Conservation (phyloP, 2,329 filamentous ascomycete genomes). For the Hypoxylon sp. region DNA sequence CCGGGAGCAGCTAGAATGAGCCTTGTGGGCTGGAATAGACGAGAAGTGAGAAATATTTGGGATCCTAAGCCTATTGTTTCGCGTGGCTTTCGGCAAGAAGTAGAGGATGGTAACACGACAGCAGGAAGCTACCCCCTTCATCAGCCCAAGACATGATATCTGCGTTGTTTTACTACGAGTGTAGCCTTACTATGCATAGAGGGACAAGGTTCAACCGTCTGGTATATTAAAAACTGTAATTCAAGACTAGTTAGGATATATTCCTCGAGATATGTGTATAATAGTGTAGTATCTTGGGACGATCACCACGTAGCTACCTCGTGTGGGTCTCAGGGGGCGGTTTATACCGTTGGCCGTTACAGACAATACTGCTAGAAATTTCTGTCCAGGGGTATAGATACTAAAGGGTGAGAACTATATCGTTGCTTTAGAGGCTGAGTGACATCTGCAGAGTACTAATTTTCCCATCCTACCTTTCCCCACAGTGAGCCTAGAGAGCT, state of each 20-base stretch:
- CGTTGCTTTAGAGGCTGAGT: not conserved
- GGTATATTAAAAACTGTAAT: conserved; percentile 5
- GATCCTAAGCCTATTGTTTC: not conserved
- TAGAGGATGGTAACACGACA: conserved; percentile 18
- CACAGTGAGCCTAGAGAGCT: not conserved
- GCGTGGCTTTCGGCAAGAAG: conserved; percentile 4
- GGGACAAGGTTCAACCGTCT: conserved; percentile 1
- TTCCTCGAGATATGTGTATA: conserved; percentile 12
- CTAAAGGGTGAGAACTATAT: not conserved
- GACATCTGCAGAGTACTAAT: not conserved
- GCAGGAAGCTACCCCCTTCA: not conserved
- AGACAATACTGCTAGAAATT: conserved; percentile 1
- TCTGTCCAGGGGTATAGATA: not conserved
- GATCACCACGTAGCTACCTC: not conserved
- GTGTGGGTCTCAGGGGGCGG: not conserved
- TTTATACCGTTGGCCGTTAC: not conserved
- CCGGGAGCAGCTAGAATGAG: not conserved
- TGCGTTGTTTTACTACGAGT: not conserved
- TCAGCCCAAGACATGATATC: not conserved
- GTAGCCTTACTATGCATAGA: conserved; percentile 7
- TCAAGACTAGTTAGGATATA: conserved; percentile 15
- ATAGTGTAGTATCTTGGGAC: not conserved
- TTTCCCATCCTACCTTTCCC: conserved; percentile 8
- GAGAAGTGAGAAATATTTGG: not conserved
- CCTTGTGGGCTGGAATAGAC: not conserved